Conservation (phyloP, 1,284 basidiomycete species). For the Mycosarcoma mackinlayi region DNA sequence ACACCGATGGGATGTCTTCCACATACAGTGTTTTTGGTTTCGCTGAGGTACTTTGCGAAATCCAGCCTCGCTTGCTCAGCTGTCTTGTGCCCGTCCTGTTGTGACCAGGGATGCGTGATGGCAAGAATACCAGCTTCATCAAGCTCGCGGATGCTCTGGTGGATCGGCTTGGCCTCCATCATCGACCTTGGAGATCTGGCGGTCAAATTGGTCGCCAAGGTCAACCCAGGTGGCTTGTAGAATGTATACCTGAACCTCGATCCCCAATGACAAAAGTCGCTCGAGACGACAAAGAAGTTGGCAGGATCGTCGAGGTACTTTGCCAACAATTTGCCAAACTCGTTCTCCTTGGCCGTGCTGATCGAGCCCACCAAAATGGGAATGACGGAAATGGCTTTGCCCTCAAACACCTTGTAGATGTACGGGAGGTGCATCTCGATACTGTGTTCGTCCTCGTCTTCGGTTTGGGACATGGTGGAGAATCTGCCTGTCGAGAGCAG, state of each 20-base stretch:
- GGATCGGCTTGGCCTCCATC: conserved; percentile 50
- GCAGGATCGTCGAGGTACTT: conserved; percentile 80
- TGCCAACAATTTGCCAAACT: conserved; percentile 79
- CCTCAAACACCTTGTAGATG: conserved; percentile 84
- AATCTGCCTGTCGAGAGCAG: conserved; percentile 80
- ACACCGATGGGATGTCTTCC: conserved; percentile 95
- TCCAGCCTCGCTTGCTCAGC: conserved; percentile 45
- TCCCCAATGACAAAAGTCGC: conserved; percentile 98
- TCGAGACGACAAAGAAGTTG: conserved; percentile 90
- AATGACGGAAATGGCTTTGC: conserved; percentile 83
- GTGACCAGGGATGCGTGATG: conserved; percentile 72
- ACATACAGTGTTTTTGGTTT: conserved; percentile 95
- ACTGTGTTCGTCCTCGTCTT: conserved; percentile 94
- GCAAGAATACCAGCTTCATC: conserved; percentile 83
- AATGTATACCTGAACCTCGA: conserved; percentile 83
- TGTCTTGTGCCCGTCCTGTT: conserved; percentile 42
- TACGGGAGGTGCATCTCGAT: conserved; percentile 98
- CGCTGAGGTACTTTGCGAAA: conserved; percentile 76
- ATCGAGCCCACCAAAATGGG: conserved; percentile 92
- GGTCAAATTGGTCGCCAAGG: conserved; percentile 60
- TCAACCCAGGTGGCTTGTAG: conserved; percentile 78
- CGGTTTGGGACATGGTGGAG: conserved; percentile 75
- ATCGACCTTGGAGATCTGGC: conserved; percentile 3
- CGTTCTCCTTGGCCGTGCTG: conserved; percentile 73
- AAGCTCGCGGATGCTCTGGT: conserved; percentile 77